These are phyloP conservation scores for Fusarium subtropicale DNA, from an alignment of 2,329 filamentous ascomycete genomes.

Conservation along the genomic window DNA sequence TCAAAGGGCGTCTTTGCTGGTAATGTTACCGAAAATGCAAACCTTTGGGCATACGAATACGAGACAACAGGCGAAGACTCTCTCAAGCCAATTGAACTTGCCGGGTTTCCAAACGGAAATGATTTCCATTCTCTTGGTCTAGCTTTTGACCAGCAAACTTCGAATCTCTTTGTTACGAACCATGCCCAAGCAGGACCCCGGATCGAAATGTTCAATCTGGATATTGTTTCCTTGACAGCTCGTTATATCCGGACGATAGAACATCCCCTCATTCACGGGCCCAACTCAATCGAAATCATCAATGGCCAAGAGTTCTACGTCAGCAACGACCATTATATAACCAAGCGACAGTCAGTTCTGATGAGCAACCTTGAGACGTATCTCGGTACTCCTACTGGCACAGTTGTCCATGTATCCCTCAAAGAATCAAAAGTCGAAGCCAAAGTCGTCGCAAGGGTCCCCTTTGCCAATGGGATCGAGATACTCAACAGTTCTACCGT, in stretches of 20 bases:
- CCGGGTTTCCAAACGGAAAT: conserved; percentile 39
- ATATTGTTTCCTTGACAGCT: conserved; percentile 49
- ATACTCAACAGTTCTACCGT: conserved; percentile 54
- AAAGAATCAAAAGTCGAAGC: conserved; percentile 17
- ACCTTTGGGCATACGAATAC: conserved; percentile 56
- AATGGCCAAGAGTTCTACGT: conserved; percentile 54
- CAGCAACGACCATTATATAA: conserved; percentile 56
- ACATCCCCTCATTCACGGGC: conserved; percentile 54
- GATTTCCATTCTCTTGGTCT: conserved; percentile 58
- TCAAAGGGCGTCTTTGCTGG: conserved; percentile 45
- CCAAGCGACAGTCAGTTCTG: conserved; percentile 37
- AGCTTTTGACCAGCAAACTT: conserved; percentile 52
- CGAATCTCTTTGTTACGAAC: conserved; percentile 54
- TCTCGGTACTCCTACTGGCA: conserved; percentile 49
- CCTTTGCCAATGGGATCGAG: conserved; percentile 58
- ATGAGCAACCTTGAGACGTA: conserved; percentile 53
- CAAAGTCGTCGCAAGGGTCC: conserved; percentile 49
- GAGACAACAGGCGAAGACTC: conserved; percentile 28
- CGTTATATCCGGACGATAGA: conserved; percentile 53
- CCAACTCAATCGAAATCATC: conserved; percentile 55
- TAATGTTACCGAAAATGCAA: conserved; percentile 39
- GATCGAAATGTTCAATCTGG: conserved; percentile 56
- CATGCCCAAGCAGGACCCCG: conserved; percentile 52
- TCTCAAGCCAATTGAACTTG: conserved; percentile 41
- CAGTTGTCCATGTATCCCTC: conserved; percentile 53